Evolutionary conservation across 257 asterid genomes (phyloP), one percentile per base, ranked within the genome.

Genomic region (Asclepias syriaca): DNA sequence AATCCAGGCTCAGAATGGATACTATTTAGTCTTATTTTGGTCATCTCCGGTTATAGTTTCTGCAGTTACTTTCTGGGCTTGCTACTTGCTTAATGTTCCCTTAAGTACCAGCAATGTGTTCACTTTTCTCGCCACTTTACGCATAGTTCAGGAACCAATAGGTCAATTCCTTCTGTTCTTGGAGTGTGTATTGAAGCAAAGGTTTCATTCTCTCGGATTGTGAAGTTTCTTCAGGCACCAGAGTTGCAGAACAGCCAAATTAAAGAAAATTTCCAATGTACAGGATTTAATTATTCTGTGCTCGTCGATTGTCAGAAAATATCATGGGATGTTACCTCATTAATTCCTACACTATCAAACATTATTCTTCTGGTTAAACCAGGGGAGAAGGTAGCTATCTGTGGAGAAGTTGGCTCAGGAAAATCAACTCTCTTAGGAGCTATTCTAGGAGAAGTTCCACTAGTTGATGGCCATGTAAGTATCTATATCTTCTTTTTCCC

Each of bases 321-420:
- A 69, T 80, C 84, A 29, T 83, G 84, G 84, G 84, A 74, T 1
- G 56, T 53, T 14, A 48, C 40, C 21, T 34, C 74, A 8, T 63
- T 40, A 16, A 71, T 63, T 39, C 69, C 80, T 7, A 54, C 65
- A 40, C 63, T 83, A 8, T 34, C 39, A 65, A 49, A 65, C 70
- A 76, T 83, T 49, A 58, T 18, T 34, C 65, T 83, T 48, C 63
- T 32, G 63, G 78, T 83, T n/a, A 79, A 72, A 66, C 79, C 57
- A 0, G 84, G 86, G 45, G 69, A 79, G 75, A 83, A 77, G 55
- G 57, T 83, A 37, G 86, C 84, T 2, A 75, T 80, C 39, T 83
- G 86, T 60, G 86, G 86, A 74, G 86, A 80, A 71, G 86, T 83
- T 58, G 86, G 86, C 14, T 77, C 86, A 21, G 86, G 86, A 27